These are phyloP conservation scores for Eutypa lata DNA, from an alignment of 2,329 filamentous ascomycete genomes.

Conservation along the genomic window DNA sequence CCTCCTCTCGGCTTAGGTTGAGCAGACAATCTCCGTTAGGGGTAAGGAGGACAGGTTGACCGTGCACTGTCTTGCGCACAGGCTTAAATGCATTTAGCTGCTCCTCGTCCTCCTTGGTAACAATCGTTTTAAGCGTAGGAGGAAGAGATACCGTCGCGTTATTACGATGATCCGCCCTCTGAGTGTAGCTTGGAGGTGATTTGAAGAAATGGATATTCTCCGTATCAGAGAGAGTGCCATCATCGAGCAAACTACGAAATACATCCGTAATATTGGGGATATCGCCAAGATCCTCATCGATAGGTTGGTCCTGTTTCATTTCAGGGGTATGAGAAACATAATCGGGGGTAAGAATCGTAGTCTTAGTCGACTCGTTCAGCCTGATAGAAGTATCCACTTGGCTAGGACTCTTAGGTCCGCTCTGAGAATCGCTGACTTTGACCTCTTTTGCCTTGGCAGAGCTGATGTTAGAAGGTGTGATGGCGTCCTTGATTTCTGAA, in stretches of 20 bases:
- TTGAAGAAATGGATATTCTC: constrained; percentile 40
- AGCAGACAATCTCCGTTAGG: constrained; percentile 75
- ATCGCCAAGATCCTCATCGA: constrained; percentile 29
- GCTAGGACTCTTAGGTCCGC: constrained; percentile 24
- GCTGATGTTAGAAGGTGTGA: neutral
- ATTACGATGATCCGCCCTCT: constrained; percentile 28
- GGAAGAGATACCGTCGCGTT: constrained; percentile 28
- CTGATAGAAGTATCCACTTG: constrained; percentile 29
- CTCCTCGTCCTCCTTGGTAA: constrained; percentile 53
- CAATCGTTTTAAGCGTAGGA: constrained; percentile 42
- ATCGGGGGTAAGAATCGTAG: constrained; percentile 32
- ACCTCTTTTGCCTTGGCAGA: constrained; percentile 18
- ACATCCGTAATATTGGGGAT: constrained; percentile 31
- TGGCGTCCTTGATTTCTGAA: constrained; percentile 14
- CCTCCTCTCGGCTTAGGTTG: constrained; percentile 65
- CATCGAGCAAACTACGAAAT: constrained; percentile 35
- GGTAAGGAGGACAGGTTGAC: constrained; percentile 68
- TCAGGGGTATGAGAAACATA: constrained; percentile 26
- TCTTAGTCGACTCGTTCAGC: constrained; percentile 33
- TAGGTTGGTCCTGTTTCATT: constrained; percentile 22
- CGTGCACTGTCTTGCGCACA: constrained; percentile 61
- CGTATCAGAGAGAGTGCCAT: constrained; percentile 30
- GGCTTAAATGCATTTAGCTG: constrained; percentile 53
- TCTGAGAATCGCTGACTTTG: constrained; percentile 19
- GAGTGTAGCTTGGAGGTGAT: constrained; percentile 26